Evolutionary conservation across 129 eudicot genomes (phyloP).

Genomic region (Saussurea involucrata): DNA sequence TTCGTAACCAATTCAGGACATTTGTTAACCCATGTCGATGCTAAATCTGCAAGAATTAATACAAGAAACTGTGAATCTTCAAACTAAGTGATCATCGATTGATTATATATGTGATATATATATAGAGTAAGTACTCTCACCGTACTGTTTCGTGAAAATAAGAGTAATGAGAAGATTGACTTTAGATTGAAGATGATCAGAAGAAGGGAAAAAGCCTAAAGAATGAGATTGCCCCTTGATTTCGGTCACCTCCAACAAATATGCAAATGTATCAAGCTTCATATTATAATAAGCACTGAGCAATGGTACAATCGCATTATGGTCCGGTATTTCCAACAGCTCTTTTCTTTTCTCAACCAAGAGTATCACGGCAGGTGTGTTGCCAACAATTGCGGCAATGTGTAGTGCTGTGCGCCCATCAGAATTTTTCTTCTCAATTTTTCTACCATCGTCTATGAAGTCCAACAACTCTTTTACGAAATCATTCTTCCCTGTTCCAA

Average conservation of each 20-base stretch:
- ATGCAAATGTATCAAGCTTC: constrained; percentile 1
- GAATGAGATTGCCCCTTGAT: neutral
- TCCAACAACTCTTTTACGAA: neutral
- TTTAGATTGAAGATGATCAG: neutral
- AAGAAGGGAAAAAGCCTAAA: neutral
- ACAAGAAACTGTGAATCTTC: too few relatives aligned
- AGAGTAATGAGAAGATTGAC: neutral
- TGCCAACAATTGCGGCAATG: constrained; percentile 18
- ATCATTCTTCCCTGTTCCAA: neutral
- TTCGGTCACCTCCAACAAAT: neutral
- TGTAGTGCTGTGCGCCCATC: constrained; percentile 22
- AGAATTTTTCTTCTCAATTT: neutral
- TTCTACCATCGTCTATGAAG: neutral
- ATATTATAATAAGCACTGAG: constrained; percentile 16
- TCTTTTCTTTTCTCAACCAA: neutral
- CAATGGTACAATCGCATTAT: neutral
- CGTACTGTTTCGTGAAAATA: neutral
- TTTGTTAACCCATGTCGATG: neutral
- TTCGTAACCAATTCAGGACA: neutral
- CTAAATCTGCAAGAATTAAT: neutral
- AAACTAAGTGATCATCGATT: neutral
- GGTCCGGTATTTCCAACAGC: neutral
- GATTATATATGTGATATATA: neutral
- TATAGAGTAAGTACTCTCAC: neutral
- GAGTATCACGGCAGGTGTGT: neutral